Evolutionary conservation across 2,329 filamentous ascomycete species (phyloP).

Genomic region (Ceratocystis alfenasii): DNA sequence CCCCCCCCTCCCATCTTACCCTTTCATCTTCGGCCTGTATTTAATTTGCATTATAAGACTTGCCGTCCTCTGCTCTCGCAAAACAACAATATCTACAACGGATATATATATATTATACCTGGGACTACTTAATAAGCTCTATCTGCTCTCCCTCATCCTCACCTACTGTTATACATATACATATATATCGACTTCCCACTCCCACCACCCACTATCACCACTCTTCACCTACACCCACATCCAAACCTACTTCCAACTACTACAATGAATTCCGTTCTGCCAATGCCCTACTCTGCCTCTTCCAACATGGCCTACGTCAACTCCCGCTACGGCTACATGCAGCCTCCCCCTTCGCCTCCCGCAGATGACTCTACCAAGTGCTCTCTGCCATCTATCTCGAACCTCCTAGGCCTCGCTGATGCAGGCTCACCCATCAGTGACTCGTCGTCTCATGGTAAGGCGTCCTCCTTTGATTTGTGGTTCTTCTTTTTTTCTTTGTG

Average conservation of each 20-base stretch:
- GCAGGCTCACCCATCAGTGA: constrained; percentile 49
- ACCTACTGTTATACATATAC: not conserved
- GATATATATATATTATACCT: too few relatives aligned
- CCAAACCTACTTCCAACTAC: not conserved
- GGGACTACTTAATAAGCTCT: not conserved
- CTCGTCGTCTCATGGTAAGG: constrained; percentile 33
- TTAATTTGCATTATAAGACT: not conserved
- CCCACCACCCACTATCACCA: not conserved
- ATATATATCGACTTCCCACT: not conserved
- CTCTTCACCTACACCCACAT: not conserved
- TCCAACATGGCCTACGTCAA: constrained; percentile 17
- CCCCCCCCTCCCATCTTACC: not conserved
- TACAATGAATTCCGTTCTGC: constrained; percentile 21
- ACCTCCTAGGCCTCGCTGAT: constrained; percentile 72
- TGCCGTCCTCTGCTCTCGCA: not conserved
- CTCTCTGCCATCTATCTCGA: constrained; percentile 86
- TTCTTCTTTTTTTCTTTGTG: not conserved
- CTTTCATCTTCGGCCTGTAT: not conserved
- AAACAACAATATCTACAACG: not conserved
- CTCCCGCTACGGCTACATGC: constrained; percentile 24
- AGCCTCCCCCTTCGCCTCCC: constrained; percentile 59
- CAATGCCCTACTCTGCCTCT: constrained; percentile 18
- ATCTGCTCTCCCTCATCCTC: not conserved
- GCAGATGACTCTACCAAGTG: constrained; percentile 65
- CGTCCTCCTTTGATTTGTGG: not conserved